Evolutionary conservation across 2,329 filamentous ascomycete genomes (phyloP).

Genomic region (Trichoderma atrobrunneum): DNA sequence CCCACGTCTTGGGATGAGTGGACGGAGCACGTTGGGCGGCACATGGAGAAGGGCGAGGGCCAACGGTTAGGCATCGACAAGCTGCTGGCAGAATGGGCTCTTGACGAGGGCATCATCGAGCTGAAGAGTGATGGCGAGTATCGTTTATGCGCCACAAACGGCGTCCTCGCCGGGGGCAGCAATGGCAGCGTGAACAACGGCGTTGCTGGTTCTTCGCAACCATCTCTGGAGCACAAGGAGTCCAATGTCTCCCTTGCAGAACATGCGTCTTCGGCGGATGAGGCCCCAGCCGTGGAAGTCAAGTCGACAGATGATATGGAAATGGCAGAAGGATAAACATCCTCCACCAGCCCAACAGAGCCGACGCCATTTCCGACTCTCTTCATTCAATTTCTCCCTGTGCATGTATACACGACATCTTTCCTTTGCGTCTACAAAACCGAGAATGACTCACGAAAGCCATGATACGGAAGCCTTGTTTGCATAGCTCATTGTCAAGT

Average conservation of each 20-base stretch:
- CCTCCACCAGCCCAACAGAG: neutral
- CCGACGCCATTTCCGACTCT: neutral
- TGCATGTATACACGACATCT: slow-evolving; percentile 2
- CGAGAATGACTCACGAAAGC: slow-evolving; percentile 11
- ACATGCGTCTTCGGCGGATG: slow-evolving; percentile 23
- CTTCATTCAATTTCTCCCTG: neutral
- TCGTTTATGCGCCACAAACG: slow-evolving; percentile 41
- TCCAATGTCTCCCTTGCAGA: slow-evolving; percentile 23
- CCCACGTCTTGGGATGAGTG: slow-evolving; percentile 79
- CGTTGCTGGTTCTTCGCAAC: neutral
- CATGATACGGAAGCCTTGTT: neutral
- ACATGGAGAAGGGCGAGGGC: slow-evolving; percentile 75
- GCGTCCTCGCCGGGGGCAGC: slow-evolving; percentile 21
- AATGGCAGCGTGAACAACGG: slow-evolving; percentile 14
- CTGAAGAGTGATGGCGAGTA: slow-evolving; percentile 55
- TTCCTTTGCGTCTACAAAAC: neutral
- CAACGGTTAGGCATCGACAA: slow-evolving; percentile 55
- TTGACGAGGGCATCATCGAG: slow-evolving; percentile 63
- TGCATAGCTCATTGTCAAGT: neutral
- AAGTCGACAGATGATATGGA: slow-evolving; percentile 30
- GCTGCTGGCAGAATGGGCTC: slow-evolving; percentile 59
- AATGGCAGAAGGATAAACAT: slow-evolving; percentile 23
- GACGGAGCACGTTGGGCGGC: slow-evolving; percentile 87
- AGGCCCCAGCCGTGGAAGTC: slow-evolving; percentile 26
- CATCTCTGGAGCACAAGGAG: slow-evolving; percentile 29